phyloP scores from a whole-genome alignment of 805 yeast genomes.

The Barnettozyma sucrosica region DNA sequence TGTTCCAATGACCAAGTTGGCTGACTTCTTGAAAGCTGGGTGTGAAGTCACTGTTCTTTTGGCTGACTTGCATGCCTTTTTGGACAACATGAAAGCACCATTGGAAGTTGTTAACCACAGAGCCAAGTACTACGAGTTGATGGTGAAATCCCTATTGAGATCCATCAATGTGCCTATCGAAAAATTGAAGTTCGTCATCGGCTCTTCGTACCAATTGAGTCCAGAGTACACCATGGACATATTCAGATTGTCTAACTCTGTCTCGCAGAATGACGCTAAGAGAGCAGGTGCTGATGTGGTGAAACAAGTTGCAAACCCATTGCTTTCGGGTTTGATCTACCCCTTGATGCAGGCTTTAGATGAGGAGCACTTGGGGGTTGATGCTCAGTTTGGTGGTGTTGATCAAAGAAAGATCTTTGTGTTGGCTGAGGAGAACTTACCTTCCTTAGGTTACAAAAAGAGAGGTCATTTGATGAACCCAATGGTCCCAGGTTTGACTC shows the following conservation, averaged over 20 bases:
- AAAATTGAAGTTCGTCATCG: constrained; percentile 73
- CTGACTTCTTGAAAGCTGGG: constrained; percentile 92
- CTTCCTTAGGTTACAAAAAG: constrained; percentile 84
- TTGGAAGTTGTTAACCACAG: constrained; percentile 84
- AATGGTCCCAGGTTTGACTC: constrained; percentile 96
- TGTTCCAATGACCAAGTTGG: constrained; percentile 95
- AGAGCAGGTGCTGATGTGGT: constrained; percentile 99
- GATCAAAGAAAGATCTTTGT: constrained; percentile 98
- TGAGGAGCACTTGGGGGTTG: constrained; percentile 82
- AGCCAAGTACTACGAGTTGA: constrained; percentile 80
- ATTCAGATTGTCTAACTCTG: constrained; percentile 76
- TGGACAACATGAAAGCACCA: constrained; percentile 98
- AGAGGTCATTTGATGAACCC: constrained; percentile 98
- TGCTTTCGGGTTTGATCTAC: constrained; percentile 87
- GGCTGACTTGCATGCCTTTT: constrained; percentile 94
- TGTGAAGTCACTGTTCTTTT: constrained; percentile 86
- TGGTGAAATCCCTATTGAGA: constrained; percentile 77
- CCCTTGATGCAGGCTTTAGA: constrained; percentile 99
- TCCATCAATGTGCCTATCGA: constrained; percentile 92
- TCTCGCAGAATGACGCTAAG: constrained; percentile 92
- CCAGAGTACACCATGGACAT: constrained; percentile 83
- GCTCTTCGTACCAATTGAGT: constrained; percentile 82
- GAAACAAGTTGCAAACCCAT: constrained; percentile 92
- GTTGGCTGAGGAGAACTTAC: constrained; percentile 91
- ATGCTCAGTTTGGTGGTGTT: constrained; percentile 97